A percentile compares a stretch with the other conserved stretches of the same genome.
Conservation (phyloP, 192 early-diverging fungal species). For the Coemansia sp. region DNA sequence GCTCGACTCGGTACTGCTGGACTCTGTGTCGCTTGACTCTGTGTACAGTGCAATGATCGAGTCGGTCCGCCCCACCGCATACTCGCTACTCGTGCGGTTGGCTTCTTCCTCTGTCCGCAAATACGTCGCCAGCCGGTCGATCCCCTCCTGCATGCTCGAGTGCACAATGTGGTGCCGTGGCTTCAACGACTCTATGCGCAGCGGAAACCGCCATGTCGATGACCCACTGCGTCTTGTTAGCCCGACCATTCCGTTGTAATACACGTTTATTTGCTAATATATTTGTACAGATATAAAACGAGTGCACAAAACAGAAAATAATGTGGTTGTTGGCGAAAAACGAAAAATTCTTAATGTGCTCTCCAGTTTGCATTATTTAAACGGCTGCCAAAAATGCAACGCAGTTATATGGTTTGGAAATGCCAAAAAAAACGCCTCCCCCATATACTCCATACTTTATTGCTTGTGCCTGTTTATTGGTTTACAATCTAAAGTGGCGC, state of each 20-base stretch:
- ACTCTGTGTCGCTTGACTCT: neutral
- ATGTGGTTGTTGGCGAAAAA: neutral
- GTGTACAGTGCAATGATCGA: conserved; percentile 39
- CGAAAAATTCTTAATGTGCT: neutral
- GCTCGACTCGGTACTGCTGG: conserved; percentile 7
- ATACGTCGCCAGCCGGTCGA: conserved; percentile 41
- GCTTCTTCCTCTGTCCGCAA: conserved; percentile 29
- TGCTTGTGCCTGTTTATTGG: neutral
- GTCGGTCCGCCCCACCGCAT: conserved; percentile 10
- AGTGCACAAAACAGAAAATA: neutral
- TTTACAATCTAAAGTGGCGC: neutral
- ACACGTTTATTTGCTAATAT: neutral
- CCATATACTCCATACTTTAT: neutral
- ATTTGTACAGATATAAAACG: neutral
- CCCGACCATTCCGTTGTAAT: neutral
- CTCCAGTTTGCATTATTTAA: neutral
- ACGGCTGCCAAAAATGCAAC: neutral
- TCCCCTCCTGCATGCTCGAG: conserved; percentile 24
- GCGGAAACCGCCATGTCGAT: conserved; percentile 31
- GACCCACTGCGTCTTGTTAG: neutral
- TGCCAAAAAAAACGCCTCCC: neutral
- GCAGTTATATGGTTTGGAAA: neutral
- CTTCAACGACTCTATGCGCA: conserved; percentile 33
- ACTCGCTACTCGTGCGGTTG: conserved; percentile 6
- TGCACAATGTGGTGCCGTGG: conserved; percentile 45